phyloP scores from a whole-genome alignment of 2,329 filamentous ascomycete genomes.

The Boeremia exigua region DNA sequence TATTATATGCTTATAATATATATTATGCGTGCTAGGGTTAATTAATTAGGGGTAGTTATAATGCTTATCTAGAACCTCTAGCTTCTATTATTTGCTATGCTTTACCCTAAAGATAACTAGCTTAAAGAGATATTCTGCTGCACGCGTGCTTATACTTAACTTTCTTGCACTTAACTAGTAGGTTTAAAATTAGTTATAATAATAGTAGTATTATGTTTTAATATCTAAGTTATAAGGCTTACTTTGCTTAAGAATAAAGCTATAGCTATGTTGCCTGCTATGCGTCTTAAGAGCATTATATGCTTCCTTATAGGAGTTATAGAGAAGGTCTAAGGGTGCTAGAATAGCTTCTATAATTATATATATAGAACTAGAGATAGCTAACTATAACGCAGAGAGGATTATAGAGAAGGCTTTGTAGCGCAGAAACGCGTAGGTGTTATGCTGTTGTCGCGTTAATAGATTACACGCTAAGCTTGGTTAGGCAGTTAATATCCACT shows the following conservation, averaged over 20 bases:
- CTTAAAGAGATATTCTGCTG: slow-evolving; percentile 13
- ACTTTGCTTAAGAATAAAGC: slow-evolving; percentile 22
- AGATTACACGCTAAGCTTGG: too few relatives aligned
- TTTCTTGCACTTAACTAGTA: slow-evolving; percentile 13
- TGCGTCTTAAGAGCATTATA: slow-evolving; percentile 21
- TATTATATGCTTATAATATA: slow-evolving; percentile 14
- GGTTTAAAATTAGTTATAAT: slow-evolving; percentile 10
- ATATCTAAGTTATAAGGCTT: slow-evolving; percentile 15
- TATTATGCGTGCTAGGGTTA: slow-evolving; percentile 17
- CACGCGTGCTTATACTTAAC: slow-evolving; percentile 16
- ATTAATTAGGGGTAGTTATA: slow-evolving; percentile 14
- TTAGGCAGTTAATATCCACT: too few relatives aligned
- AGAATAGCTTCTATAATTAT: slow-evolving; percentile 16
- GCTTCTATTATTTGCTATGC: background rate
- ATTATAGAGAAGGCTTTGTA: background rate
- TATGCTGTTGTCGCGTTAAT: background rate
- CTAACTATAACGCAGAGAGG: background rate
- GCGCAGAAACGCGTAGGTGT: slow-evolving; percentile 13
- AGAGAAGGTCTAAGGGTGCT: slow-evolving; percentile 14
- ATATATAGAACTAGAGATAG: too few relatives aligned
- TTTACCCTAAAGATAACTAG: slow-evolving; percentile 19
- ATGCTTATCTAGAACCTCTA: background rate
- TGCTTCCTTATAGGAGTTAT: slow-evolving; percentile 20
- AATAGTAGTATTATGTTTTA: slow-evolving; percentile 22
- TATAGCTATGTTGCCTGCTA: slow-evolving; percentile 20